Evolutionary conservation across 2,329 filamentous ascomycete species (phyloP).

Genomic region (Tolypocladium sp.): DNA sequence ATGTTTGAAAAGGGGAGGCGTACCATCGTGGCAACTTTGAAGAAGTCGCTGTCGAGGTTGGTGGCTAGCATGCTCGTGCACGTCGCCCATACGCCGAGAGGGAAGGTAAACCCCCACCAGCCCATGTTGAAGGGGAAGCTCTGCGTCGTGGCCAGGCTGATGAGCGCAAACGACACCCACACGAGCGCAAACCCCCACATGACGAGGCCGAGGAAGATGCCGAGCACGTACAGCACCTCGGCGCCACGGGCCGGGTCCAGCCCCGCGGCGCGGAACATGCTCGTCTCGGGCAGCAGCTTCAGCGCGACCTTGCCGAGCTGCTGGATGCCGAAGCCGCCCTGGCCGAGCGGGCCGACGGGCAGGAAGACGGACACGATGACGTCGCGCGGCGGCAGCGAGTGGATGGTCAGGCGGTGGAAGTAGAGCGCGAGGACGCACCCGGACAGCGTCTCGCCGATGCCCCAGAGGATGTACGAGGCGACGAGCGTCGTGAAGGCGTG

Average conservation of each 20-base stretch:
- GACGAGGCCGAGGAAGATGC: constrained; percentile 34
- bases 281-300: constrained; percentile 26
- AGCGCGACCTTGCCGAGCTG: constrained; percentile 40
- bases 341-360: constrained; percentile 57
- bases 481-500: constrained; percentile 54
- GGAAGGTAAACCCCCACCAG: constrained; percentile 40
- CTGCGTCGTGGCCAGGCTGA: constrained; percentile 28
- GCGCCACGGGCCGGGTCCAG: constrained; percentile 17
- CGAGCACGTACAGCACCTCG: constrained; percentile 47
- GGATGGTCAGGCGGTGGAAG: constrained; percentile 57
- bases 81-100: constrained; percentile 33
- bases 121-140: constrained; percentile 36
- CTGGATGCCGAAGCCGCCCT: constrained; percentile 52
- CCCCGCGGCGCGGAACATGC: constrained; percentile 34
- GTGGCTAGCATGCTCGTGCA: constrained; percentile 28
- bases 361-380: constrained; percentile 60
- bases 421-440: constrained; percentile 58
- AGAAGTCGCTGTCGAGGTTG: constrained; percentile 33
- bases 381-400: constrained; percentile 57
- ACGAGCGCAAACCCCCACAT: constrained; percentile 37
- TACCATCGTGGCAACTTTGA: constrained; percentile 29
- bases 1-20: not conserved
- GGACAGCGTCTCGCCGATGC: constrained; percentile 49
- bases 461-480: constrained; percentile 61
- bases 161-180: constrained; percentile 33